Evolutionary conservation across 441 rosid genomes (phyloP), one percentile per base, ranked within the genome.

Genomic region (Geranium incanum): DNA sequence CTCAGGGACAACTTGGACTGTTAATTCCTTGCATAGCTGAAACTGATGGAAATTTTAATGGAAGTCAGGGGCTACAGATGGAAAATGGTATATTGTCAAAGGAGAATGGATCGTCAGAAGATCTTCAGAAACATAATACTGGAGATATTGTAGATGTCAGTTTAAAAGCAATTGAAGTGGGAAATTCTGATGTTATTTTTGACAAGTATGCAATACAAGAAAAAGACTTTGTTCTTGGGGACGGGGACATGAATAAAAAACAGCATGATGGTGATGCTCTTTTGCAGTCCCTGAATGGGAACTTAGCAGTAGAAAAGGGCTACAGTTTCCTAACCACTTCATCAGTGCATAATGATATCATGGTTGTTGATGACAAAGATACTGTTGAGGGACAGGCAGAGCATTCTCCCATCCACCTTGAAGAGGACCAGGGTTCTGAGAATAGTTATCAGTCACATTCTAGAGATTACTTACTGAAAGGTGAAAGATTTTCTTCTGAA

Each of bases 61-160:
- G 66, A 23, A 60, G 66, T 60, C 66, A 19, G 66, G 28, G 12
- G 36, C 36, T 60, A 60, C 66, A 19, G 66, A 60, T 60, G 66
- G 23, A 36, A 12, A 60, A 60, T 60, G 66, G 36, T 60, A 21
- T 60, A 21, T 18, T 21, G 11, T 60, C 33, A 21, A 21, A 60
- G 12, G 66, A 60, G 66, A 60, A 60, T 21, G 12, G 33, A 60
- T 60, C 66, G 19, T 59, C 23, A 18, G 65, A 18, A 59, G 65
- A 59, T 59, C 19, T 59, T 8, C 65, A 59, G 36, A 59, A 16
- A 21, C 12, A 60, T 21, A 23, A 60, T 21, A 60, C 66, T 19
- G 66, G 36, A 60, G 21, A 8, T 55, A 5, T 18, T 59, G 64
- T 19, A 19, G 65, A 59, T 59, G 19, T 6, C 36, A 19, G 65